A percentile compares a stretch with the other conserved stretches of the same genome.
These are phyloP conservation scores for Helianthus tuberosus DNA, from an alignment of 129 eudicot genomes.

Conservation along the genomic window DNA sequence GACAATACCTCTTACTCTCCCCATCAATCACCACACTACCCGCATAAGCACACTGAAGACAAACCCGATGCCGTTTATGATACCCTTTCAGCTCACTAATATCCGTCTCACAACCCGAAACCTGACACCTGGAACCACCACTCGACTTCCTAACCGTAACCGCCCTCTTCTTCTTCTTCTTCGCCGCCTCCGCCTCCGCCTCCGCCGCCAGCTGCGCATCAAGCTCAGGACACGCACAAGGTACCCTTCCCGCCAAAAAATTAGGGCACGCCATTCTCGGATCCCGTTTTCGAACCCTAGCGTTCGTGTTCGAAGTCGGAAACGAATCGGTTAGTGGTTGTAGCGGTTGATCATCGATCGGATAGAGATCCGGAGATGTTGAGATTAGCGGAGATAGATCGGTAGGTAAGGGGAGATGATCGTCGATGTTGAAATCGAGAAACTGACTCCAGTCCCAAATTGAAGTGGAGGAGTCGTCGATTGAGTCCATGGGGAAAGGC, in stretches of 20 bases:
- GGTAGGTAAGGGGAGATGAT: constrained; percentile 3
- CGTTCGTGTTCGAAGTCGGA: constrained; percentile 14
- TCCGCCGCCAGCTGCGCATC: constrained; percentile 61
- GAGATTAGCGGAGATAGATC: constrained; percentile 3
- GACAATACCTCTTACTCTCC: constrained; percentile 77
- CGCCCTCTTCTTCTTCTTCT: constrained; percentile 62
- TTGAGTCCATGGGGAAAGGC: constrained; percentile 25
- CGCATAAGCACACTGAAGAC: constrained; percentile 78
- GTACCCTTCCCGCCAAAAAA: constrained; percentile 79
- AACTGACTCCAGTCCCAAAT: constrained; percentile 66
- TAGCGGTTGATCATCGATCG: neutral
- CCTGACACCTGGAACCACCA: constrained; percentile 61
- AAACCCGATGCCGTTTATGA: constrained; percentile 81
- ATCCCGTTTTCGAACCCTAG: constrained; percentile 74
- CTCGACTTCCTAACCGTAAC: constrained; percentile 23
- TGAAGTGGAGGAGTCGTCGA: constrained; percentile 37
- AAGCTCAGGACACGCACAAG: constrained; percentile 93
- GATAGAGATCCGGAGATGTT: constrained; percentile 1
- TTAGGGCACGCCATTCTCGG: constrained; percentile 74
- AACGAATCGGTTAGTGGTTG: neutral
- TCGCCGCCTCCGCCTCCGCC: constrained; percentile 56
- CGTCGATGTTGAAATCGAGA: constrained; percentile 67
- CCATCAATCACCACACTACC: constrained; percentile 66
- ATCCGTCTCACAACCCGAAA: constrained; percentile 74
- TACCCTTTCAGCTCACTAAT: constrained; percentile 89